Conservation (phyloP, 2,329 filamentous ascomycete species). For the Harringtonia lauricola region DNA sequence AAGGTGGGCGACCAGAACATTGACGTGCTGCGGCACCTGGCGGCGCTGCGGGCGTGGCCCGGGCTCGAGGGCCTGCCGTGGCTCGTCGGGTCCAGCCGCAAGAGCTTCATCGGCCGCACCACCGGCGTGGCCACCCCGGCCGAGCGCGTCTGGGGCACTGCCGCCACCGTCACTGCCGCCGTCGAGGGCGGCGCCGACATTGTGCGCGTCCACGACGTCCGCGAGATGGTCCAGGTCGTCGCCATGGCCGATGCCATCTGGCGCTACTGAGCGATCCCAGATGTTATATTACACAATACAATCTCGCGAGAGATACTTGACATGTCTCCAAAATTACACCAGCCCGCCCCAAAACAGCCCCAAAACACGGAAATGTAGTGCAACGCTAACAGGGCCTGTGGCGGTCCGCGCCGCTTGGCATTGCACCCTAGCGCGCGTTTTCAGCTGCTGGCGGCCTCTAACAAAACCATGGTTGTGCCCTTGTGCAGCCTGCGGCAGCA, state of each 20-base stretch:
- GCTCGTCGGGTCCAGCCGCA: conserved; percentile 82
- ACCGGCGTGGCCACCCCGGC: conserved; percentile 63
- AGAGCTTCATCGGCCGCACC: conserved; percentile 75
- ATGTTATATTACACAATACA: no score
- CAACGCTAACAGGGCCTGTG: background rate
- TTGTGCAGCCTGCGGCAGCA: no score
- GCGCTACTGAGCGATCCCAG: no score
- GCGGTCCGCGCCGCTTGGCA: conserved; percentile 1
- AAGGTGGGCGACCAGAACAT: conserved; percentile 76
- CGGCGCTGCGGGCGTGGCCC: conserved; percentile 51
- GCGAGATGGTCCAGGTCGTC: conserved; percentile 74
- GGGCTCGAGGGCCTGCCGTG: conserved; percentile 66
- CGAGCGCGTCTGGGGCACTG: conserved; percentile 74
- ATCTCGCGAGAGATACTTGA: background rate
- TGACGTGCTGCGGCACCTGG: conserved; percentile 59
- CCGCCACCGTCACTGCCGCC: conserved; percentile 75
- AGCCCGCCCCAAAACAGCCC: no score
- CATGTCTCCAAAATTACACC: no score
- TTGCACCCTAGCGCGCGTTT: background rate
- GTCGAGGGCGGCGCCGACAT: conserved; percentile 84
- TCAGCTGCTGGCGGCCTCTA: no score
- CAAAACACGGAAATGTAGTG: no score
- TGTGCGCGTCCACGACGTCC: conserved; percentile 82
- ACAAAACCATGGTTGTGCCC: no score
- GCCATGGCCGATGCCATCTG: conserved; percentile 92